Base-by-base conservation (phyloP, 2,329 filamentous ascomycete genomes). In the Ophiostoma triangulosporum region DNA sequence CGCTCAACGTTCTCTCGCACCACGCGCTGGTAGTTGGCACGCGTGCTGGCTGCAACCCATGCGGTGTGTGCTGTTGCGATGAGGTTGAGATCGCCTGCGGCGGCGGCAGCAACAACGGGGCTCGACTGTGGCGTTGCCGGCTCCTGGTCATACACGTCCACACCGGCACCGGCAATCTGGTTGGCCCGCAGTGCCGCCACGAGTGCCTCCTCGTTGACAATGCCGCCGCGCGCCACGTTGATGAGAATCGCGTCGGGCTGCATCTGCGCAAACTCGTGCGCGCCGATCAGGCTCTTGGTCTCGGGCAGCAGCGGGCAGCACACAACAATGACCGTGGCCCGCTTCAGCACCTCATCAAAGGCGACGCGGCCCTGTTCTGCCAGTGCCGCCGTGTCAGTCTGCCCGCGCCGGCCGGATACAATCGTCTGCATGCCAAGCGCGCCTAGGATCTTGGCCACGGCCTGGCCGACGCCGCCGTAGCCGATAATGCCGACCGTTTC, bases 91-190 rank as follows among this genome's bases (percentile, higher is more conserved):
- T 56, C 49, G 3, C 26, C 56, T 6, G 27, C 24, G 14, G 55
- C 54, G 1, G 55, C 57, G 3, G 57, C 53, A 1, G 33, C 52
- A 2, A 62, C 46, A 12, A 62, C 35, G 2, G 54, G 48, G 38
- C 57, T 61, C 5, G 51, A 57, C 15, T 51, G 31, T 2, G 52
- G 46, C 11, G 51, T 59, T 1, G 63, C 66, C 1, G 66, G 67
- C 59, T 69, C 66, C 36, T 63, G 61, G 17, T 63, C 64, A 54
- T 64, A 64, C 3, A 69, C 66, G 50, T 69, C 67, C 6, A 67
- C 52, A 1, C 65, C 66, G 1, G 64, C 64, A 8, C 65, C 66
- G 7, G 62, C 60, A 0, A 69, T 62, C 31, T 62, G 62, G 15
- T 61, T 61, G 4, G 49, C 51, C n/a, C 65, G 59, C 51, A 69